Base-by-base conservation (phyloP, 1,284 basidiomycete species). In the Ustilago vetiveriae region DNA sequence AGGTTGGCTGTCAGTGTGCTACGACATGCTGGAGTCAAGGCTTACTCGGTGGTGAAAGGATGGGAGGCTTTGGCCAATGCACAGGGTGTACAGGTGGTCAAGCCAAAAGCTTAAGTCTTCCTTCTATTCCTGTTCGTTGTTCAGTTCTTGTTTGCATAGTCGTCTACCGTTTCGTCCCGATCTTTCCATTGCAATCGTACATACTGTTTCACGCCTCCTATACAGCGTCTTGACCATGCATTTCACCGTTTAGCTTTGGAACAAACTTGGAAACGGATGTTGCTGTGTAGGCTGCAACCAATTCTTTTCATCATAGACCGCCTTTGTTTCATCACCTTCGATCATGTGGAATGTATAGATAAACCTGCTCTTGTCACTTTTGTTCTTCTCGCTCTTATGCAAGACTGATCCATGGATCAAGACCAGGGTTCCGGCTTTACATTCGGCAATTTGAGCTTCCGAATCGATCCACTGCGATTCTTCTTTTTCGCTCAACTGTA, bases 311-410 rank as follows among this genome's bases (percentile, higher is more conserved):
- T 79, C 76, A 46, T 77, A 79, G 32, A 39, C 30, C 2, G 69
- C 44, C 2, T 8, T 37, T 21, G 6, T 7, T 37, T 6, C 6
- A 19, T 78, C 71, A 10, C 70, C 73, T 32, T 79, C 75, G 53
- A 79, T 78, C 71, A 75, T 75, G 51, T 79, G 76, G 59, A 74
- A 78, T 2, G 76, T 79, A 46, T 79, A 79, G 55, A 79, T 79
- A 60, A 72, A 77, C 1, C 76, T 27, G 26, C 59, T 66, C 40
- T 63, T 65, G 2, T 62, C 49, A 26, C 58, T 59, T 3, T 53
- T 11, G 45, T 75, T 76, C 69, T 71, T 72, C 35, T 74, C 68
- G 47, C 54, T 60, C 64, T 74, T 76, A 52, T 79, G 76, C 36
- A 78, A 36, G 14, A 79, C 76, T 17, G 59, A 67, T 14, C 76